Percentiles rank a stretch among this genome's conserved stretches.
These are phyloP conservation scores for Paraphoma chrysanthemicola DNA, from an alignment of 2,329 filamentous ascomycete genomes.

Conservation along the genomic window DNA sequence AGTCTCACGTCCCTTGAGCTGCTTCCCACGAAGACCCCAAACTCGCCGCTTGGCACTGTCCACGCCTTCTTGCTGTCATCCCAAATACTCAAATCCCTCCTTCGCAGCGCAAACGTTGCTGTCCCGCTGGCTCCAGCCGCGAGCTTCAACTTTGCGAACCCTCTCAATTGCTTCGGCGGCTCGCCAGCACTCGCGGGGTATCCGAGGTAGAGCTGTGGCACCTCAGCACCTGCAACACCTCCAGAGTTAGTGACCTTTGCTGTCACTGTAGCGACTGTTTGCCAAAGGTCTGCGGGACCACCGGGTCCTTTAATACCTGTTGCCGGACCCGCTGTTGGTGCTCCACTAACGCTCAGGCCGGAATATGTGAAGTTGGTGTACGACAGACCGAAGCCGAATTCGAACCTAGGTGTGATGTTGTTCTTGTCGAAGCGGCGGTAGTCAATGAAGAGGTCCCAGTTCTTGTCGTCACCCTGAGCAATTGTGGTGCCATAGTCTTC, in stretches of 20 bases:
- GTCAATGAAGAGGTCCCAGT: slow-evolving; percentile 55
- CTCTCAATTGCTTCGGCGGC: slow-evolving; percentile 45
- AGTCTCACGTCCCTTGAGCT: slow-evolving; percentile 47
- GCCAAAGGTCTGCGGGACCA: slow-evolving; percentile 41
- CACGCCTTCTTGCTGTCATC: slow-evolving; percentile 37
- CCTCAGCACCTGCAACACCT: slow-evolving; percentile 44
- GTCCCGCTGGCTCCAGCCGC: slow-evolving; percentile 36
- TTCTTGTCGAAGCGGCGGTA: slow-evolving; percentile 54
- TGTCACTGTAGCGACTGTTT: slow-evolving; percentile 44
- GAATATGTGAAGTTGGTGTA: slow-evolving; percentile 54
- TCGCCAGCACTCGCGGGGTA: slow-evolving; percentile 39
- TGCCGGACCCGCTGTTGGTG: slow-evolving; percentile 31
- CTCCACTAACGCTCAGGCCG: slow-evolving; percentile 32
- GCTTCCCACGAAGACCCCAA: slow-evolving; percentile 40
- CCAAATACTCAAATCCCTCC: slow-evolving; percentile 48
- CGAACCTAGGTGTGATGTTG: slow-evolving; percentile 51
- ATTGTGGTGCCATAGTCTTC: slow-evolving; percentile 42
- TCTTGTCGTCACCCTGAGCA: slow-evolving; percentile 23
- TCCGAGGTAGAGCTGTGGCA: slow-evolving; percentile 48
- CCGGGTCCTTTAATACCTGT: slow-evolving; percentile 33
- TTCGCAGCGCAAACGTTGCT: slow-evolving; percentile 43
- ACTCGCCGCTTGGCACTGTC: slow-evolving; percentile 44
- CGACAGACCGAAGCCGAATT: slow-evolving; percentile 55
- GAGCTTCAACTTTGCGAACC: slow-evolving; percentile 46
- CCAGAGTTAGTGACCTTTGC: slow-evolving; percentile 46